A percentile compares a stretch with the other conserved stretches of the same genome.
phyloP scores from a whole-genome alignment of 2,329 filamentous ascomycete species.

The Fusarium beomiforme region DNA sequence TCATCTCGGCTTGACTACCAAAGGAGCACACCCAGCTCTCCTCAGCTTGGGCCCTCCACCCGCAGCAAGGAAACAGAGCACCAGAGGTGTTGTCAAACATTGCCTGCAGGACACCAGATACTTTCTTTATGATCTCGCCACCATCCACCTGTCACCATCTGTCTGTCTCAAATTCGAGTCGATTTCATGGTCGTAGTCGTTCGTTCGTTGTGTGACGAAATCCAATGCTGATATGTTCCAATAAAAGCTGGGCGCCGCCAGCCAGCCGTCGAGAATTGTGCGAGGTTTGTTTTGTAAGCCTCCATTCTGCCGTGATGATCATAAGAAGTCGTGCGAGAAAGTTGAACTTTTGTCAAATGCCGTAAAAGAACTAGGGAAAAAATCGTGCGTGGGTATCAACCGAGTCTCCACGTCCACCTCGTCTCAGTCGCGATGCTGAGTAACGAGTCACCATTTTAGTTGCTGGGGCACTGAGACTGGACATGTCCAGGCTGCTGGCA shows the following conservation, averaged over 20 bases:
- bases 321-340: conserved; percentile 45
- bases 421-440: conserved; percentile 38
- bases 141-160: conserved; percentile 44
- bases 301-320: conserved; percentile 45
- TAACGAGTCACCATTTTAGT: conserved; percentile 55
- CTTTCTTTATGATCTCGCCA: conserved; percentile 38
- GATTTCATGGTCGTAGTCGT: conserved; percentile 39
- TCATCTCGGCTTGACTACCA: conserved; percentile 53
- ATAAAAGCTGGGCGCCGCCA: conserved; percentile 37
- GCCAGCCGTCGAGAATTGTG: conserved; percentile 42
- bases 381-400: conserved; percentile 55
- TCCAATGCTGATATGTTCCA: conserved; percentile 47
- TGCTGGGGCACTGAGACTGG: conserved; percentile 92
- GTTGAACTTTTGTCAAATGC: conserved; percentile 46
- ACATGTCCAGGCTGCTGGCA: conserved; percentile 87
- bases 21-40: conserved; percentile 44
- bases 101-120: conserved; percentile 39
- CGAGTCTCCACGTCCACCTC: conserved; percentile 54
- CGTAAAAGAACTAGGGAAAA: conserved; percentile 43
- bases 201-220: conserved; percentile 42
- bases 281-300: conserved; percentile 41
- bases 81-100: conserved; percentile 25
- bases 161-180: conserved; percentile 42
- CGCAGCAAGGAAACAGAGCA: conserved; percentile 11
- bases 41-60: conserved; percentile 37